Evolutionary conservation across 1,139 yeast genomes (phyloP).

Genomic region (Candida dubliniensis): DNA sequence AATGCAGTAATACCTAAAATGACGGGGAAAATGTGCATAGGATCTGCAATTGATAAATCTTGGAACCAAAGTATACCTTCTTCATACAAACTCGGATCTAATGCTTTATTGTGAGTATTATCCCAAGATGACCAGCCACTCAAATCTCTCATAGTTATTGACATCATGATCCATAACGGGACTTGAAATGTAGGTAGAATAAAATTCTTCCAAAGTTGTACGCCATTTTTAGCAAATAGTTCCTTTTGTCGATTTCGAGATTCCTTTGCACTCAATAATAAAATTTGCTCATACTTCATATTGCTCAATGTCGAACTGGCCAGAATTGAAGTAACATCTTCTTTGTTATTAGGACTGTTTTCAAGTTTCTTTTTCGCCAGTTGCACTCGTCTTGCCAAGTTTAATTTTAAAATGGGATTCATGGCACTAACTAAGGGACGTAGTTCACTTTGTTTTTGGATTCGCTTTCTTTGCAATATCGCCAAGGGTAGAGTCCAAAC

Average conservation of each 20-base stretch:
- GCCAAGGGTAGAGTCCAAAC: conserved; percentile 78
- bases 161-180: conserved; percentile 84
- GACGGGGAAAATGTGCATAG: conserved; percentile 65
- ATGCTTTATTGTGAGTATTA: conserved; percentile 43
- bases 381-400: conserved; percentile 61
- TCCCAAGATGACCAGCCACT: conserved; percentile 71
- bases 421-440: conserved; percentile 71
- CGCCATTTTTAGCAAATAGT: conserved; percentile 62
- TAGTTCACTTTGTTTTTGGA: conserved; percentile 68
- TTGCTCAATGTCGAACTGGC: conserved; percentile 32
- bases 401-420: conserved; percentile 71
- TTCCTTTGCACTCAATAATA: conserved; percentile 73
- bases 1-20: conserved; percentile 68
- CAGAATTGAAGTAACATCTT: conserved; percentile 14
- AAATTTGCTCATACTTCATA: conserved; percentile 77
- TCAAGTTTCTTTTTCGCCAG: conserved; percentile 34
- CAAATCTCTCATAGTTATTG: conserved; percentile 71
- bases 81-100: conserved; percentile 53
- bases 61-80: conserved; percentile 63
- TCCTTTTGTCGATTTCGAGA: conserved; percentile 69
- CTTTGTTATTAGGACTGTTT: conserved; percentile 9
- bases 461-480: conserved; percentile 63
- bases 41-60: conserved; percentile 64
- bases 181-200: conserved; percentile 76
- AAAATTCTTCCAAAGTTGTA: conserved; percentile 80